Evolutionary conservation across 176 grass and related monocot genomes (phyloP), one percentile per base, ranked within the genome.

Genomic region (Oryza meridionalis): DNA sequence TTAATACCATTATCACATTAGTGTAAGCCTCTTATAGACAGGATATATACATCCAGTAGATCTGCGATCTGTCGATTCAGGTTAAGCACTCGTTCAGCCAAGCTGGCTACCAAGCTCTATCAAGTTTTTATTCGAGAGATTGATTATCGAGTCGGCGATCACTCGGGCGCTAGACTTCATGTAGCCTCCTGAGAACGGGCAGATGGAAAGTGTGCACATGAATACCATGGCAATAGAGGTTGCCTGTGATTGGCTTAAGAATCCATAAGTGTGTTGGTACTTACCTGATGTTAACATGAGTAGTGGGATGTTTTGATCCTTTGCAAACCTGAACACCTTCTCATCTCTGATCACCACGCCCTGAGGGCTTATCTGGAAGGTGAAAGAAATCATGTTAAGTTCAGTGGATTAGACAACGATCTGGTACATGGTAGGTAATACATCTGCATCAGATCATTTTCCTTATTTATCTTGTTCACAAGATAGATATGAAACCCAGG

Each of bases 211-310:
- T 3, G 19, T 45, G 21, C 35, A 37, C 58, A 67, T 13, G 9
- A 51, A 49, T 68, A 69, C 0, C 1, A 59, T 59, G 3, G 16
- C 8, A 29, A 76, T 76, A 85, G 51, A 49, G 9, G 15, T 12
- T 40, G 17, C 6, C 17, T 25, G 32, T 6, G 5, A 68, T 26
- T 83, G 13, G 58, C 1, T 6, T 17, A 73, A 67, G 1, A 58
- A 67, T 32, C 16, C 21, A 85, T 0, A n/a, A 80, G 4, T 43
- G 66, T 1, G 5, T 7, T 25, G 29, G 8, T 68, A n/a, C 37
- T 42, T 82, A 95, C 96, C 96, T 91, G 96, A 98, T 77, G 93
- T 98, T 45, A 93, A 83, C 96, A 98, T 98, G 53, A 93, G 51
- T 45, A 98, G 85, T 14, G 96, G 96, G 80, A 92, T 87, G 73